Evolutionary conservation across 305 asterid genomes (phyloP).

Genomic region (Rubia tinctorum): DNA sequence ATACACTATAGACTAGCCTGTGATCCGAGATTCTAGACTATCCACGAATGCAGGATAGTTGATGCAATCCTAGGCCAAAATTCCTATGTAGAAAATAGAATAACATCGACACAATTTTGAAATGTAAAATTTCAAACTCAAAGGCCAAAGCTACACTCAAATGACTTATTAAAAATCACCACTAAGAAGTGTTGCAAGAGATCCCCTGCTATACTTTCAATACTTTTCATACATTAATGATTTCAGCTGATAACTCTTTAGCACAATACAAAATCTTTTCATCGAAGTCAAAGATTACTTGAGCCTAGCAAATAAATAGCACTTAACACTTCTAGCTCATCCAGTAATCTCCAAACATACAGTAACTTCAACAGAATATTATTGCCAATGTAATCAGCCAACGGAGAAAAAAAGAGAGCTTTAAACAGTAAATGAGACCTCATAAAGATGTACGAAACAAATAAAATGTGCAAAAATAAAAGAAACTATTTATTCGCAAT

Average conservation of each 20-base stretch:
- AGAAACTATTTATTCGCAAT: neutral
- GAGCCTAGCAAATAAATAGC: constrained; percentile 95
- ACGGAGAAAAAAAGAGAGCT: constrained; percentile 24
- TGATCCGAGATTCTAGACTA: constrained; percentile 96
- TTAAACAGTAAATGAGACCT: neutral
- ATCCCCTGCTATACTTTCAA: constrained; percentile 60
- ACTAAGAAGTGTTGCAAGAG: constrained; percentile 87
- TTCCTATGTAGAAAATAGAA: too few relatives aligned
- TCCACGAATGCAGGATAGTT: constrained; percentile 90
- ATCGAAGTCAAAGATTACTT: constrained; percentile 41
- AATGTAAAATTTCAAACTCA: too few relatives aligned
- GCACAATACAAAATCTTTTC: neutral
- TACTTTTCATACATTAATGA: constrained; percentile 1
- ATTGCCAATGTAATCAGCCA: constrained; percentile 92
- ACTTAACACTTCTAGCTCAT: constrained; percentile 86
- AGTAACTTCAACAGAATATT: constrained; percentile 78
- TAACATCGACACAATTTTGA: too few relatives aligned
- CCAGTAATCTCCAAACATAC: constrained; percentile 83
- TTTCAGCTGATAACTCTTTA: neutral
- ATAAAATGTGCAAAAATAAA: neutral
- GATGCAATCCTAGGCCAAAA: constrained; percentile 89
- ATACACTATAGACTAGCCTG: too few relatives aligned
- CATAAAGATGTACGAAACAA: neutral
- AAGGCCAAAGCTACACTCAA: too few relatives aligned
- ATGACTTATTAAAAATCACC: constrained; percentile 74